These are phyloP conservation scores for Vigna trinervia DNA, from an alignment of 306 rosid genomes.

Conservation along the genomic window DNA sequence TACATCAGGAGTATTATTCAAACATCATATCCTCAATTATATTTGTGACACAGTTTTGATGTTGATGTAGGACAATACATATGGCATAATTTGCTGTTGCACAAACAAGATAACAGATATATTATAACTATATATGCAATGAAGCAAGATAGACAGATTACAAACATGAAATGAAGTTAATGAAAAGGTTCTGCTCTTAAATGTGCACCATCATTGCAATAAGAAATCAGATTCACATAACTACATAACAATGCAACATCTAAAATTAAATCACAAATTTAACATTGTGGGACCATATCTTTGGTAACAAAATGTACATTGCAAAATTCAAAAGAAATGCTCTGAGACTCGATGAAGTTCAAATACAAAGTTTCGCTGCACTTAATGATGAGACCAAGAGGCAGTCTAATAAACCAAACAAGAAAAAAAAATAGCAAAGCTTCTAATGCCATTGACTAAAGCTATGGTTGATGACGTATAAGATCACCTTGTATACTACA, in stretches of 20 bases:
- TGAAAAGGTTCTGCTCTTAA: slow-evolving; percentile 25
- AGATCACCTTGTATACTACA: slow-evolving; percentile 5
- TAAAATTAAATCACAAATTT: slow-evolving; percentile 5
- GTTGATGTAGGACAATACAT: slow-evolving; percentile 7
- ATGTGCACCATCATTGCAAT: background rate
- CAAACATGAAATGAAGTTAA: background rate
- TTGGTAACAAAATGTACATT: background rate
- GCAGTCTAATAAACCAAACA: background rate
- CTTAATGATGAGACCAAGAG: background rate
- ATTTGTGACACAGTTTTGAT: background rate
- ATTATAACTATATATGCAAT: background rate
- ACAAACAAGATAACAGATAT: background rate
- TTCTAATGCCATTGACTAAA: slow-evolving; percentile 18
- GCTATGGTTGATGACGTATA: background rate
- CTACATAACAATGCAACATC: slow-evolving; percentile 3
- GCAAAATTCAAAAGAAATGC: slow-evolving; percentile 6
- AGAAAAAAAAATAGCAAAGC: slow-evolving; percentile 15
- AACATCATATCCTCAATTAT: slow-evolving; percentile 31
- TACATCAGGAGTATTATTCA: slow-evolving; percentile 37
- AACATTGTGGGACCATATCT: slow-evolving; percentile 9
- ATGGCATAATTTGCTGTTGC: slow-evolving; percentile 8
- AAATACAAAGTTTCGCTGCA: slow-evolving; percentile 14
- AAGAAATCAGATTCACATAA: slow-evolving; percentile 6
- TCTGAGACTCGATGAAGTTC: background rate
- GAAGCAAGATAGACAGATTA: background rate